phyloP scores from a whole-genome alignment of 2,329 filamentous ascomycete species.

The Colletotrichum tanaceti region DNA sequence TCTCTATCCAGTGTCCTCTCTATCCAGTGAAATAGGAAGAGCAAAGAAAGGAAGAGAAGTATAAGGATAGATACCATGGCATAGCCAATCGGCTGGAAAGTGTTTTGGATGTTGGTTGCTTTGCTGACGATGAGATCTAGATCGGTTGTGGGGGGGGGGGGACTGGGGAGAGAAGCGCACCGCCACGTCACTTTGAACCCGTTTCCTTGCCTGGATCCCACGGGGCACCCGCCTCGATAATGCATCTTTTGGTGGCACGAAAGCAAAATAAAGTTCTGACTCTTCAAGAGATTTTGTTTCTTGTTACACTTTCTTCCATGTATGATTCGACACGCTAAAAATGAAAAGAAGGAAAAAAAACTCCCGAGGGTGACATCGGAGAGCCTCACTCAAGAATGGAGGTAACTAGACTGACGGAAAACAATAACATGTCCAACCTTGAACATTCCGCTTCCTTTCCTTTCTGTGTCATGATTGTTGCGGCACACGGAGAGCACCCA shows the following conservation, averaged over 20 bases:
- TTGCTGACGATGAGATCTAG: slow-evolving; percentile 8
- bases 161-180: background rate
- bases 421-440: background rate
- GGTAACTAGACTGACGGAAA: too few relatives aligned
- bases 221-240: too few relatives aligned
- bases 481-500: background rate
- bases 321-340: too few relatives aligned
- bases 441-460: background rate
- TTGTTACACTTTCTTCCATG: too few relatives aligned
- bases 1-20: too few relatives aligned
- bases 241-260: background rate
- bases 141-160: background rate
- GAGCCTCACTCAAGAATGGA: too few relatives aligned
- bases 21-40: background rate
- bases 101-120: background rate
- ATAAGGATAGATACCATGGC: too few relatives aligned
- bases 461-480: background rate
- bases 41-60: too few relatives aligned
- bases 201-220: background rate
- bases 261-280: background rate
- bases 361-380: too few relatives aligned
- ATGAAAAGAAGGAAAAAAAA: too few relatives aligned
- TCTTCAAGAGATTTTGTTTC: too few relatives aligned
- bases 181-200: slow-evolving; percentile 2
- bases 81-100: background rate